Percentiles rank a stretch among this genome's conserved stretches.
Conservation (phyloP, 208 protist species). For the Crithidia mellificae region DNA sequence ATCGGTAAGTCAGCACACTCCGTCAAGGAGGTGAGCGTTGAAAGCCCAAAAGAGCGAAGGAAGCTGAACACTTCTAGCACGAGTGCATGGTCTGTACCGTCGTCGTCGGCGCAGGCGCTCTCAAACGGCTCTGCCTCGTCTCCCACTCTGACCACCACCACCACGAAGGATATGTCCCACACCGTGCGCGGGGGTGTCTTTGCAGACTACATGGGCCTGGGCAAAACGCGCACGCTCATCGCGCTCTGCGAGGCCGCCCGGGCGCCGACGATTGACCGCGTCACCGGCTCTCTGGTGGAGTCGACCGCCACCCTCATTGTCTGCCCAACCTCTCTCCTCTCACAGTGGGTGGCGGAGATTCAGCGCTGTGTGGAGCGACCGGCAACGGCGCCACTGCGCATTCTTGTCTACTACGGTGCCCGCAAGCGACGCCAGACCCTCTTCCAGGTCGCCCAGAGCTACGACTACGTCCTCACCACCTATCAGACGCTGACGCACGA, state of each 20-base stretch:
- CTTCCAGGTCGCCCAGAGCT: constrained; percentile 63
- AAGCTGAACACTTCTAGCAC: too few species aligned
- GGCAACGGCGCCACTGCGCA: constrained; percentile 35
- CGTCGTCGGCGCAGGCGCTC: not conserved
- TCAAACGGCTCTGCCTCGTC: not conserved
- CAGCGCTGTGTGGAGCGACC: constrained; percentile 36
- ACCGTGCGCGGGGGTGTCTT: constrained; percentile 63
- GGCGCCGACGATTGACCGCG: constrained; percentile 33
- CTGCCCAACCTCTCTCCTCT: constrained; percentile 63
- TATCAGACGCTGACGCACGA: constrained; percentile 68
- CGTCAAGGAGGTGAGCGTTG: too few species aligned
- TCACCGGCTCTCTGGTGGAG: constrained; percentile 62
- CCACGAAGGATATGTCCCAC: constrained; percentile 3
- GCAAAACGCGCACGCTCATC: constrained; percentile 76
- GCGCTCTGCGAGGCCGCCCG: constrained; percentile 69
- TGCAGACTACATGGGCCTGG: constrained; percentile 80
- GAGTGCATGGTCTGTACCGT: too few species aligned
- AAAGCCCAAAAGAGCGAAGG: too few species aligned
- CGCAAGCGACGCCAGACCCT: constrained; percentile 39
- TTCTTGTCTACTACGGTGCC: constrained; percentile 79
- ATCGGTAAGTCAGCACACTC: too few species aligned
- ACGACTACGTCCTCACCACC: constrained; percentile 83
- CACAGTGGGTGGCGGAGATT: constrained; percentile 77
- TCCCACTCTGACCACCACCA: not conserved
- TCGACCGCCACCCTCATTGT: constrained; percentile 78